Evolutionary conservation across 495 filamentous ascomycete species (phyloP), one percentile per base, ranked within the genome.

Genomic region (Hapsidospora chrysogenum): DNA sequence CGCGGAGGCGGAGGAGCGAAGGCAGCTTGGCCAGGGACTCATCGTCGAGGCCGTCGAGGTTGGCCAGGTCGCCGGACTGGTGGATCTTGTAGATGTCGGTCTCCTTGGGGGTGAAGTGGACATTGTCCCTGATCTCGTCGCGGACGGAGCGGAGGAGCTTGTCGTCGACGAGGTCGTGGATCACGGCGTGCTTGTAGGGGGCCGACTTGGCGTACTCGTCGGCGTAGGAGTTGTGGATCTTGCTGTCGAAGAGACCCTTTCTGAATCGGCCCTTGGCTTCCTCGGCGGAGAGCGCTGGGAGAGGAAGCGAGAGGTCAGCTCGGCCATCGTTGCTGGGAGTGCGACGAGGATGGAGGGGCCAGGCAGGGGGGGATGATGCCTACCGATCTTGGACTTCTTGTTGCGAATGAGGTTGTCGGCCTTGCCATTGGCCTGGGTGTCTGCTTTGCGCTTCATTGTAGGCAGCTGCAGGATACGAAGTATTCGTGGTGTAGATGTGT

Each of bases 21-120:
- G 89, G 89, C 23, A 99, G 63, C 36, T 78, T 79, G 21, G 75
- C 70, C 29, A 94, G 63, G 20, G 85, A 80, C 0, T 78, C 70
- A 48, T 84, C 74, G 35, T 92, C 81, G 5, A 99, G 66, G 3
- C 89, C 89, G 56, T 93, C 85, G 29, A 99, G 75, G 52, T 99
- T 99, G 7, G 89, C 92, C 13, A 99, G 67, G 51, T 99, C 89
- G 36, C 89, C 89, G 19, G 87, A 95, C 58, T 96, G 89, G 66
- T 95, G 86, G 52, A 96, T 95, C 56, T 89, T 93, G 66, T 99
- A 99, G 58, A 99, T 96, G 56, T 99, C 92, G 39, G 89, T 99
- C 53, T 99, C 89, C 60, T 99, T 99, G 43, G 85, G 86, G 31
- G 89, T 93, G 60, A 97, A 97, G 49, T 78, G 74, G 40, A 99